Evolutionary conservation across 306 rosid species (phyloP).

Genomic region (Begonia peltatifolia): DNA sequence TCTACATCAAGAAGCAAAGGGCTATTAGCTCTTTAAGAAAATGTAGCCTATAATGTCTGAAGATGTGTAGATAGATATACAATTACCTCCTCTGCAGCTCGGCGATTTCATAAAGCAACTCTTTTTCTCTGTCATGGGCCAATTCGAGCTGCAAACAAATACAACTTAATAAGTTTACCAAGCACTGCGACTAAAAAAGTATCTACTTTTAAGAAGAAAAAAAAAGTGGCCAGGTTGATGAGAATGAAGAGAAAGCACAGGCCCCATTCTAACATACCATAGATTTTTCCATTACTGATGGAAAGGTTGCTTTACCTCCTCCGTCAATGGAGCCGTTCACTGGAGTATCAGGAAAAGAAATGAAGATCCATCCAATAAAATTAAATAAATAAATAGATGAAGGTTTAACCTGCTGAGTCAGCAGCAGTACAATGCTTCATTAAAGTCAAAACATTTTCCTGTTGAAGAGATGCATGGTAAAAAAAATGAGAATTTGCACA

Average conservation of each 20-base stretch:
- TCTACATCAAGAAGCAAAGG: background rate
- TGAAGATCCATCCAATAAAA: no score
- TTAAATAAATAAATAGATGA: background rate
- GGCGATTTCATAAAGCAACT: slow-evolving; percentile 47
- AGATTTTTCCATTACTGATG: slow-evolving; percentile 25
- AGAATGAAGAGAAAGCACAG: no score
- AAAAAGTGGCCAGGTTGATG: background rate
- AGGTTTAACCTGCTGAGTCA: slow-evolving; percentile 37
- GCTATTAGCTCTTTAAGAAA: background rate
- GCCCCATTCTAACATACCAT: slow-evolving; percentile 25
- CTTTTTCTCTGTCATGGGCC: slow-evolving; percentile 61
- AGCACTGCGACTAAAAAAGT: no score
- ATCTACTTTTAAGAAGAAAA: background rate
- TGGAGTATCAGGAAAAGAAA: no score
- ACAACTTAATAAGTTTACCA: background rate
- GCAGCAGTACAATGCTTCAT: slow-evolving; percentile 40
- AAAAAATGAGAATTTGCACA: slow-evolving; percentile 7
- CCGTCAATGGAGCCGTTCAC: no score
- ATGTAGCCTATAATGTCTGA: no score
- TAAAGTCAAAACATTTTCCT: slow-evolving; percentile 51
- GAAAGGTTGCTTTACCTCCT: no score
- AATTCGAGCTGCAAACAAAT: slow-evolving; percentile 51
- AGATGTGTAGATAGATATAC: background rate
- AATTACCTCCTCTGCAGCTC: slow-evolving; percentile 70
- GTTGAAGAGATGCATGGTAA: slow-evolving; percentile 13